Evolutionary conservation across 345 rosid species (phyloP).

Genomic region (Xanthoceras sorbifolium): DNA sequence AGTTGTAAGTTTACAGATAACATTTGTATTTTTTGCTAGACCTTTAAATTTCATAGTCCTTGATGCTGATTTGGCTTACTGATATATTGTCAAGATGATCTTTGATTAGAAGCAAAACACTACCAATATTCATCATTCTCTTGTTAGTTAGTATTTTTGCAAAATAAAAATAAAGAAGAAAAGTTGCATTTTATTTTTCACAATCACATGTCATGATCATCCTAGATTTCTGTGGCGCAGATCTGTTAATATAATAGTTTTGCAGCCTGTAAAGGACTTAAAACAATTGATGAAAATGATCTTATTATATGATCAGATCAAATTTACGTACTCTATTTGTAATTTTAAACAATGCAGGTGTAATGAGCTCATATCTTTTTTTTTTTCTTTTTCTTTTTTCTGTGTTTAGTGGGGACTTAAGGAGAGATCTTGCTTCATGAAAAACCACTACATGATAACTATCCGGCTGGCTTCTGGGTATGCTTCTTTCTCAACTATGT

Average conservation of each 20-base stretch:
- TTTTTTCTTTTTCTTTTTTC: not conserved
- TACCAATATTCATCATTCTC: too few species aligned
- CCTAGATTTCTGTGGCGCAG: too few species aligned
- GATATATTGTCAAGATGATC: too few species aligned
- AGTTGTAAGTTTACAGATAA: too few species aligned
- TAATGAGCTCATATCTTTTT: not conserved
- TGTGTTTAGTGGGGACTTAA: constrained; percentile 78
- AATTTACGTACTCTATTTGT: not conserved
- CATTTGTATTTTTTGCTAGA: too few species aligned
- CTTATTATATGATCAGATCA: not conserved
- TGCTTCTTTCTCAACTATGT: constrained; percentile 15
- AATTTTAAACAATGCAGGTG: not conserved
- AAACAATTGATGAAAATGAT: not conserved
- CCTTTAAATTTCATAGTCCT: too few species aligned
- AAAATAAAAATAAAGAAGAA: not conserved
- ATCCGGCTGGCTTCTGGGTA: constrained; percentile 80
- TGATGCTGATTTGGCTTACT: too few species aligned
- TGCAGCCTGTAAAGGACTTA: not conserved
- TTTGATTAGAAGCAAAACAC: too few species aligned
- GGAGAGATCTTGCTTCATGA: constrained; percentile 88
- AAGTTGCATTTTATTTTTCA: not conserved
- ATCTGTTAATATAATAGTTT: not conserved
- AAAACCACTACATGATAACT: constrained; percentile 69
- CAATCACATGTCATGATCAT: not conserved
- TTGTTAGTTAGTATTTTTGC: not conserved